Base-by-base conservation (phyloP, 1,139 yeast species). In the Blastobotrys serpentis region DNA sequence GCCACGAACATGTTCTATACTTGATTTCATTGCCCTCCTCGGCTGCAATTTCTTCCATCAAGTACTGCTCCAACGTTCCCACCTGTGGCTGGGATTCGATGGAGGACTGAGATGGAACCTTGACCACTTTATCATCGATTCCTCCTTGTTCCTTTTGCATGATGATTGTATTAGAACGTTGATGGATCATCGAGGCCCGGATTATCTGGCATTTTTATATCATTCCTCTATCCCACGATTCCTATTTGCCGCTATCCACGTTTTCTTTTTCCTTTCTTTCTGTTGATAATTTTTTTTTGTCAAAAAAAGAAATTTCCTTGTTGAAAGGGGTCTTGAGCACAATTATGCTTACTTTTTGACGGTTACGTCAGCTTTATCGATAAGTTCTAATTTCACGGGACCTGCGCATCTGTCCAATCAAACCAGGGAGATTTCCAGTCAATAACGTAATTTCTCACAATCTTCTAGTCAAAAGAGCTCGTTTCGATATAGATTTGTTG, bases 1-100 rank as follows among this genome's bases (percentile, higher is more conserved):
- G 76, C 82, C 83, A 77, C 23, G 82, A 74, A 54, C 82, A 77
- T 3, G 76, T 68, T 47, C 78, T 64, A 55, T 77, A 78, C 62
- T 77, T 72, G 63, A 78, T 77, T 13, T 60, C 61, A 36, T 64
- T 63, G 22, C 54, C 62, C 14, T 56, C 60, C 51, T 69, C 71
- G 18, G 60, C 58, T 48, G 52, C 56, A 2, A 59, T 26, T 48
- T 64, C 67, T 11, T 57, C 61, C 19, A 56, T 56, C 16, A 66
- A 47, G 48, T 62, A 62, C 14, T 58, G 64, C 11, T 70, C 72
- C 40, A 64, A 58, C 2, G 62, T 54, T 10, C 49, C 53, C 13
- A 53, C 58, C 22, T 33, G 36, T 3, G 33, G 40, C 29, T 46
- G 44, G 25, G 40, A 36, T 25, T 36, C 40, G 5, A 36, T 17